A percentile compares a stretch with the other conserved stretches of the same genome.
phyloP scores from a whole-genome alignment of 140 eudicot genomes.

The Senecio squalidus region DNA sequence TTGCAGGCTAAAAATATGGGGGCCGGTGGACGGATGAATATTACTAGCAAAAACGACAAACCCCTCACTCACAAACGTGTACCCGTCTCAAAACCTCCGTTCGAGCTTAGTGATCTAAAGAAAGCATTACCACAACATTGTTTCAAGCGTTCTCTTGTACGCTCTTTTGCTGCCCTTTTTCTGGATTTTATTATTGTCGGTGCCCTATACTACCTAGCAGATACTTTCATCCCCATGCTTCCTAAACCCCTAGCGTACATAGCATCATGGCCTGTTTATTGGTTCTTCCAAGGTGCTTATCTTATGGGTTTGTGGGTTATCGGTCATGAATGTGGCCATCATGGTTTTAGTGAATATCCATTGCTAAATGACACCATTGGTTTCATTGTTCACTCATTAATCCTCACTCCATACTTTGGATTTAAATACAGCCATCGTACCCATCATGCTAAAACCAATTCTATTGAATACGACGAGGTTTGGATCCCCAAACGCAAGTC shows the following conservation, averaged over 20 bases:
- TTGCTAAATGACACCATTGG: constrained; percentile 32
- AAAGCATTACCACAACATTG: constrained; percentile 38
- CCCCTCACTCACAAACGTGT: constrained; percentile 23
- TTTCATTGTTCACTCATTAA: constrained; percentile 22
- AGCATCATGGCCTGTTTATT: constrained; percentile 33
- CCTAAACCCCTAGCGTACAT: constrained; percentile 21
- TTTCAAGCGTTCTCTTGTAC: constrained; percentile 24
- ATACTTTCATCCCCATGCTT: constrained; percentile 25
- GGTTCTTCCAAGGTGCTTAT: constrained; percentile 32
- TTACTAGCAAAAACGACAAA: constrained; percentile 8
- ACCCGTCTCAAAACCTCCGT: constrained; percentile 30
- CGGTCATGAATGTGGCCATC: constrained; percentile 40
- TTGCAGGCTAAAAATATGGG: too few relatives aligned
- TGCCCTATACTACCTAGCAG: constrained; percentile 23
- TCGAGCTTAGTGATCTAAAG: constrained; percentile 29
- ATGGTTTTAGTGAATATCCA: constrained; percentile 22
- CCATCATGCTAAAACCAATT: constrained; percentile 32
- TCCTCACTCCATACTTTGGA: constrained; percentile 26
- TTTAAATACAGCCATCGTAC: constrained; percentile 36
- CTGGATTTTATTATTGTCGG: constrained; percentile 19
- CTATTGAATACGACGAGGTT: constrained; percentile 29
- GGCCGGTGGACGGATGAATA: constrained; percentile 34
- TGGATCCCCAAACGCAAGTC: constrained; percentile 29
- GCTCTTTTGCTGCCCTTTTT: constrained; percentile 26
- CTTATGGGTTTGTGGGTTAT: constrained; percentile 34